Evolutionary conservation across 2,329 filamentous ascomycete species (phyloP), one percentile per base, ranked within the genome.

Genomic region (Ophiocordyceps unilateralis): DNA sequence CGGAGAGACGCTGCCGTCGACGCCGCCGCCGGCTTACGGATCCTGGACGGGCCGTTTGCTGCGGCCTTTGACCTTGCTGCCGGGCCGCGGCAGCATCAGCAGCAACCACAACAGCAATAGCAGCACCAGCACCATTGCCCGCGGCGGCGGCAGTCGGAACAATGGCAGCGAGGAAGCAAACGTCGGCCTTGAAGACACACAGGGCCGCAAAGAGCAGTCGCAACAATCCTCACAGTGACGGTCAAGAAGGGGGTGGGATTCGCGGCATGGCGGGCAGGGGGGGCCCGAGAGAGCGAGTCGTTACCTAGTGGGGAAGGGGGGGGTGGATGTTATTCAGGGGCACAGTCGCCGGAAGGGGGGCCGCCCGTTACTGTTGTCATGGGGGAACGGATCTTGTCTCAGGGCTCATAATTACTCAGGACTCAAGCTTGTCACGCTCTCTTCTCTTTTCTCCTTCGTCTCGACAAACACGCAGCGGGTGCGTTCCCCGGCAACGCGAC

Each of bases 1-100:
- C 32, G 32, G 32, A 11, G 32, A 36, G 7, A 3, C 32, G 32
- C 32, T 36, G 14, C 44, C 41, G 21, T 9, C 5, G 37, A 4
- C 19, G 41, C 44, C 41, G 17, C 44, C 44, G 21, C 44, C 44
- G 20, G 38, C 44, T 17, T 45, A 45, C 19, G 30, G 40, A 3
- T 37, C 36, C 17, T 41, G 37, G 37, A 15, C 28, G 4, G 32
- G 32, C 10, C 32, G 32, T n/a, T 20, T 36, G 7, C 32, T 36
- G 19, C 32, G 32, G 17, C 32, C 32, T 17, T 11, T 36, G 32
- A 36, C 32, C n/a, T 10, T 36, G 32, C 17, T 36, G 32, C 32
- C 32, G 3, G 32, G 32, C 11, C 32, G 32, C n/a, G 10, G 17
- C 10, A n/a, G 32, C n/a, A 36, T 15, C n/a, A 9, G 17, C n/a